Conservation (phyloP, 2,329 filamentous ascomycete genomes). For the Lasiodiplodia theobromae region DNA sequence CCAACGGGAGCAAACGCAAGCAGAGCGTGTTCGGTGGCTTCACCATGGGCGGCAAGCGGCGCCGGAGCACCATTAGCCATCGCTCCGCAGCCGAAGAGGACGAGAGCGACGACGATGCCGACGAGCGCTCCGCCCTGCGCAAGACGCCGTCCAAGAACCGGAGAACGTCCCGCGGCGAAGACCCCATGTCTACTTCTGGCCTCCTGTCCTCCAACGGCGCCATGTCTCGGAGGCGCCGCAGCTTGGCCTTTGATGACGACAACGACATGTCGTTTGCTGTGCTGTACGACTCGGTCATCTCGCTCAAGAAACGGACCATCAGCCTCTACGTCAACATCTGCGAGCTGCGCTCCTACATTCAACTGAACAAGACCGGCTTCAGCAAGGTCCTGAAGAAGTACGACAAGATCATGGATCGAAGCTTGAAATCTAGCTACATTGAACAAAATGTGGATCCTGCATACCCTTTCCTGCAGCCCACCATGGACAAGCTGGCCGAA, state of each 20-base stretch:
- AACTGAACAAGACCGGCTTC: slow-evolving; percentile 96
- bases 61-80: slow-evolving; percentile 52
- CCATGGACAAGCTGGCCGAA: slow-evolving; percentile 73
- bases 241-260: slow-evolving; percentile 76
- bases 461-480: slow-evolving; percentile 79
- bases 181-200: slow-evolving; percentile 14
- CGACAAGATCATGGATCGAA: slow-evolving; percentile 90
- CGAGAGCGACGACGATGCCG: slow-evolving; percentile 69
- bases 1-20: slow-evolving; percentile 48
- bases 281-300: slow-evolving; percentile 75
- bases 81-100: slow-evolving; percentile 61
- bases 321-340: slow-evolving; percentile 90
- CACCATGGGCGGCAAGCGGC: slow-evolving; percentile 54
- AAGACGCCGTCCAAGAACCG: slow-evolving; percentile 43
- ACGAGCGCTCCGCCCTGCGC: slow-evolving; percentile 53
- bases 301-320: slow-evolving; percentile 90
- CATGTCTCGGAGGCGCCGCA: slow-evolving; percentile 59
- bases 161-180: slow-evolving; percentile 34
- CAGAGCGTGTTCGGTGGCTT: slow-evolving; percentile 63
- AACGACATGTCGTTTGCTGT: slow-evolving; percentile 77
- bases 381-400: slow-evolving; percentile 97
- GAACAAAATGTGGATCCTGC: slow-evolving; percentile 75
- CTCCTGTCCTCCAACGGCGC: slow-evolving; percentile 11
- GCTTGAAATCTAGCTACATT: slow-evolving; percentile 80
- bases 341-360: slow-evolving; percentile 93